Evolutionary conservation across 2,329 filamentous ascomycete genomes (phyloP), one percentile per base, ranked within the genome.

Genomic region (Stemphylium beticola): DNA sequence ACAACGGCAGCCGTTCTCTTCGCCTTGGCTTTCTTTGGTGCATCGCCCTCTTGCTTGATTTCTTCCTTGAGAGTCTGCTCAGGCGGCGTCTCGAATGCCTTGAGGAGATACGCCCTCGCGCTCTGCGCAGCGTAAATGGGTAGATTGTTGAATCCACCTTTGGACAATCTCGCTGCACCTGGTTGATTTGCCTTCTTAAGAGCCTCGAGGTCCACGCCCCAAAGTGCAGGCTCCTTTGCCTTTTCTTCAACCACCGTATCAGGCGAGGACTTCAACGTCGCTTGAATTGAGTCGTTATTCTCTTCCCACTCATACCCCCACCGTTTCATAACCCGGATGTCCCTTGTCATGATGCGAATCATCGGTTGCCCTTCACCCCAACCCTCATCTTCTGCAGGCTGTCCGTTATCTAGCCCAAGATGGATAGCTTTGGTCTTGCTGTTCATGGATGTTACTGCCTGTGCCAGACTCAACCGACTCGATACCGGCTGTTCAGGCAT

Each of bases 401-500:
- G 80, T 0, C 85, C 85, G 45, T 81, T 84, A 58, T 90, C 86
- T 17, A 96, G 78, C 0, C 92, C 92, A 26, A 96, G 76, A 58
- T 84, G 89, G 24, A 87, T 82, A 9, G 92, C 92, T 75, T 93
- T 93, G 32, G 85, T 86, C 60, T 87, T 84, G 56, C 89, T 92
- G 69, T 93, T 95, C 24, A 87, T 86, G 69, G 90, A 93, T 14
- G 96, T 90, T 1, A 95, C 87, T 0, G 90, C 91, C 74, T 96
- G 92, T 0, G 88, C 90, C 17, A 96, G 78, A 69, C 91, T 96
- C 17, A 96, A 78, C 41, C 91, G 82, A 70, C 91, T 93, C n/a
- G 90, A 95, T 3, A 88, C 81, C 3, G 92, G 92, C 71, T 96
- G 92, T 62, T 90, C 87, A 0, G 92, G 90, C 88, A 93, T 93